Percentiles rank a stretch among this genome's conserved stretches.
phyloP scores from a whole-genome alignment of 352 stramenopile genomes.

The Phytophthora pisi region DNA sequence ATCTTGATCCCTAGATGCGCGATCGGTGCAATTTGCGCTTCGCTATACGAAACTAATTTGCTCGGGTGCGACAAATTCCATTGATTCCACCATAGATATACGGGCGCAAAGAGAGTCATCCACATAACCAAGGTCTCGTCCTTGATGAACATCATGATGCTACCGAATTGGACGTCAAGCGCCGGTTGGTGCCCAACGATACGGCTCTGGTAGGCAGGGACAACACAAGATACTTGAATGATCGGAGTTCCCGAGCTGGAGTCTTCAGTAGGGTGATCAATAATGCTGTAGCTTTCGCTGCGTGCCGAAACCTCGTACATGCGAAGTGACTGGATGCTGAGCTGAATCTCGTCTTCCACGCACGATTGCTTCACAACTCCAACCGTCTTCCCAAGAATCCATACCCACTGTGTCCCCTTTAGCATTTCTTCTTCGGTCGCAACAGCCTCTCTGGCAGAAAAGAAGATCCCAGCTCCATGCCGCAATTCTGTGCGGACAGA shows the following conservation, averaged over 20 bases:
- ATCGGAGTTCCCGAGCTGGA: conserved; percentile 34
- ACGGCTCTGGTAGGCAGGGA: conserved; percentile 84
- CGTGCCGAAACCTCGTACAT: conserved; percentile 57
- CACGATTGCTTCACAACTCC: conserved; percentile 80
- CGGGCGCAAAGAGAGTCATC: conserved; percentile 79
- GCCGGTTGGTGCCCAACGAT: conserved; percentile 75
- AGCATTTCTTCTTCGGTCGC: conserved; percentile 11
- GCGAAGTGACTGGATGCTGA: conserved; percentile 59
- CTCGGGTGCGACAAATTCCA: conserved; percentile 79
- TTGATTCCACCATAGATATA: conserved; percentile 87
- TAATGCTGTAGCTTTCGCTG: conserved; percentile 45
- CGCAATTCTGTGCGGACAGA: conserved; percentile 54
- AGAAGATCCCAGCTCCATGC: conserved; percentile 56
- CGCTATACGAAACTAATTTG: conserved; percentile 53
- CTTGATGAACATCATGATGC: conserved; percentile 64
- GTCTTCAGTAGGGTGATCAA: conserved; percentile 35
- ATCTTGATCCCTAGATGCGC: conserved; percentile 60
- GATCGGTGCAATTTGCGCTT: conserved; percentile 68
- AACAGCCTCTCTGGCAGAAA: conserved; percentile 48
- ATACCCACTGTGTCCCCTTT: conserved; percentile 53
- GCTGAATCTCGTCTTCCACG: conserved; percentile 81
- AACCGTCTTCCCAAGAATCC: conserved; percentile 55
- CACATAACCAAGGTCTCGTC: conserved; percentile 79
- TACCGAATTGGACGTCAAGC: conserved; percentile 55
- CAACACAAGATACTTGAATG: conserved; percentile 59